Percentiles rank a stretch among this genome's conserved stretches.
phyloP scores from a whole-genome alignment of 2,329 filamentous ascomycete species.

The Tolypocladium cylindrosporum region DNA sequence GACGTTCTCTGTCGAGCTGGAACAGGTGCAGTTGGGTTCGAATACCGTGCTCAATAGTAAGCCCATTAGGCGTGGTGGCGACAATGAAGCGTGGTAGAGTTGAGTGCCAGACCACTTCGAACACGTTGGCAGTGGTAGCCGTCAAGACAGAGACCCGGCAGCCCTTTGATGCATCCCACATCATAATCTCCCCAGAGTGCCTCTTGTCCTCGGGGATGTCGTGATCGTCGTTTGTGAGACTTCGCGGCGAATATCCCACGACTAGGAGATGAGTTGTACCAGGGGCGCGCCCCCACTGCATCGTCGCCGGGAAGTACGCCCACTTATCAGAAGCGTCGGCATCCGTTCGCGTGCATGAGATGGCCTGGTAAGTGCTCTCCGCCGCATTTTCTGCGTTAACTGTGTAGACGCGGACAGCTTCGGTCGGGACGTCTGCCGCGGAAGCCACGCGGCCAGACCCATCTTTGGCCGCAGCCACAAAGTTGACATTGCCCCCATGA shows the following conservation, averaged over 20 bases:
- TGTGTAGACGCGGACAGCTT: constrained; percentile 48
- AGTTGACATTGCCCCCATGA: constrained; percentile 51
- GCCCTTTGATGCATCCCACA: constrained; percentile 43
- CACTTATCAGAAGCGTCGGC: constrained; percentile 34
- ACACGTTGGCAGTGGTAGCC: constrained; percentile 48
- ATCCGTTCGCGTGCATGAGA: constrained; percentile 31
- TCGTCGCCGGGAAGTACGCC: constrained; percentile 53
- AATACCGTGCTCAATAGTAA: constrained; percentile 31
- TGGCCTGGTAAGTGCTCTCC: constrained; percentile 23
- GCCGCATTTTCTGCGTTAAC: constrained; percentile 26
- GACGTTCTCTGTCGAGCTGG: constrained; percentile 15
- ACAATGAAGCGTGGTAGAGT: constrained; percentile 41
- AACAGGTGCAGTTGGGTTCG: constrained; percentile 51
- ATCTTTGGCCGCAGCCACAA: constrained; percentile 44
- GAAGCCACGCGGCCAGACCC: constrained; percentile 43
- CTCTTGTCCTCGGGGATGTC: constrained; percentile 48
- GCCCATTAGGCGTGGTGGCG: constrained; percentile 43
- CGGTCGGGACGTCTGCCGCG: constrained; percentile 42
- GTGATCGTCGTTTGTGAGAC: constrained; percentile 38
- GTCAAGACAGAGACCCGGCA: constrained; percentile 37
- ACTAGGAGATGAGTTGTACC: constrained; percentile 41
- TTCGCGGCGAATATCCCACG: constrained; percentile 54
- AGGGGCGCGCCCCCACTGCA: constrained; percentile 46
- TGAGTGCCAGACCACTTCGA: constrained; percentile 56
- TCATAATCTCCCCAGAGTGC: constrained; percentile 48